Base-by-base conservation (phyloP, 495 filamentous ascomycete genomes). In the Aspergillus egyptiacus region DNA sequence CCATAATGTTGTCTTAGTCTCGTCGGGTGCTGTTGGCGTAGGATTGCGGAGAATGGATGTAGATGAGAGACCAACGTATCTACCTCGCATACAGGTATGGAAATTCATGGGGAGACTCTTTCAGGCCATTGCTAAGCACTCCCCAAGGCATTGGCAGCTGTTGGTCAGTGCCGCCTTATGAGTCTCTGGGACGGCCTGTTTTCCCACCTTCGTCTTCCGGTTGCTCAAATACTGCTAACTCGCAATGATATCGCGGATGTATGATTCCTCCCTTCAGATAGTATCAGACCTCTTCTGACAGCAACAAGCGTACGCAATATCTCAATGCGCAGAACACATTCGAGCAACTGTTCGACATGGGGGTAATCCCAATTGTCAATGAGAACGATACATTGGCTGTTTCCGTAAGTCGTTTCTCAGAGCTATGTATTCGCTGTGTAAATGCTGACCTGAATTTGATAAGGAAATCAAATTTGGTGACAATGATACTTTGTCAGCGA, bases 401-500 rank as follows among this genome's bases (percentile, higher is more conserved):
- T 60, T 84, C 91, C 36, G 79, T 83, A 72, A 17, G 71, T 46
- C 27, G 8, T 27, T 6, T 19, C 30, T 22, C n/a, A 20, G 14
- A n/a, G 15, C 35, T 6, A 49, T 19, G 2, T 4, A 35, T 18
- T 44, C 6, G 7, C 13, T 40, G n/a, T 15, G 6, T 9, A 15
- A 6, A 39, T 20, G 36, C 50, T 30, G 53, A 39, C 6, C 20
- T 14, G 34, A 27, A 1, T 5, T 22, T 33, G 1, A 6, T 2
- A 44, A 83, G 76, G 93, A 98, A 80, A 97, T 98, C 64, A 97
- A 97, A 78, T 98, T 98, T 59, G 93, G 93, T 52, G 93, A 98
- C 71, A 98, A 98, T 57, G 93, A 98, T 68, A 98, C 93, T 11
- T 72, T 98, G 23, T 94, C 88, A 25, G 93, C 94, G 32, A 95